Evolutionary conservation across 768 basidiomycete genomes (phyloP).

Genomic region (Clitopilus hobsonii): DNA sequence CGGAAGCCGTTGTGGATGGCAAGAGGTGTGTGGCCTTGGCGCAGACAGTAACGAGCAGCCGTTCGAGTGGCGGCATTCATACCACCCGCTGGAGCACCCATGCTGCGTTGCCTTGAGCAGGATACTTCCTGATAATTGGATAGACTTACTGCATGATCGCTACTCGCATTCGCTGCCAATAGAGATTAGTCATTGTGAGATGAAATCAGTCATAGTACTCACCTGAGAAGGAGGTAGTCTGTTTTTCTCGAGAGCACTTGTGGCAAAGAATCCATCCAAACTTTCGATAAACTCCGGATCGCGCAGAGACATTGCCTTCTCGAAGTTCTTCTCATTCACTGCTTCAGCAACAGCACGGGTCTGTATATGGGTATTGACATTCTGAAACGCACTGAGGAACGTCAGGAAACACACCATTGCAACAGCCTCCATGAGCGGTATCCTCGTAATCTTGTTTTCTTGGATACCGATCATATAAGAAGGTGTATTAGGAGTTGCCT

Average conservation of each 20-base stretch:
- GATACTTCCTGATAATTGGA: background rate
- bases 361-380: no score
- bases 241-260: slow-evolving; percentile 56
- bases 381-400: no score
- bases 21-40: slow-evolving; percentile 89
- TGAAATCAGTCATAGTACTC: slow-evolving; percentile 4
- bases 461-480: slow-evolving; percentile 96
- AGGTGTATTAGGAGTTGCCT: slow-evolving; percentile 83
- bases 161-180: slow-evolving; percentile 62
- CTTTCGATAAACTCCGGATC: slow-evolving; percentile 91
- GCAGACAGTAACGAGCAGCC: slow-evolving; percentile 88
- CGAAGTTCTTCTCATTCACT: slow-evolving; percentile 79
- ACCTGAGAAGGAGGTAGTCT: slow-evolving; percentile 50
- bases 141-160: slow-evolving; percentile 82
- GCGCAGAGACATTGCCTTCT: slow-evolving; percentile 79
- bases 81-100: slow-evolving; percentile 96
- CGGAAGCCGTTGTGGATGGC: slow-evolving; percentile 95
- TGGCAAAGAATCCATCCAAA: slow-evolving; percentile 78
- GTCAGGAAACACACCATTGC: slow-evolving; percentile 60
- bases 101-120: slow-evolving; percentile 37
- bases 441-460: slow-evolving; percentile 92
- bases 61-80: slow-evolving; percentile 98
- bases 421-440: slow-evolving; percentile 92
- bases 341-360: slow-evolving; percentile 84
- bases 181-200: slow-evolving; percentile 7